Percentiles rank a stretch among this genome's conserved stretches.
These are phyloP conservation scores for Vicia faba DNA, from an alignment of 306 rosid species.

Conservation along the genomic window DNA sequence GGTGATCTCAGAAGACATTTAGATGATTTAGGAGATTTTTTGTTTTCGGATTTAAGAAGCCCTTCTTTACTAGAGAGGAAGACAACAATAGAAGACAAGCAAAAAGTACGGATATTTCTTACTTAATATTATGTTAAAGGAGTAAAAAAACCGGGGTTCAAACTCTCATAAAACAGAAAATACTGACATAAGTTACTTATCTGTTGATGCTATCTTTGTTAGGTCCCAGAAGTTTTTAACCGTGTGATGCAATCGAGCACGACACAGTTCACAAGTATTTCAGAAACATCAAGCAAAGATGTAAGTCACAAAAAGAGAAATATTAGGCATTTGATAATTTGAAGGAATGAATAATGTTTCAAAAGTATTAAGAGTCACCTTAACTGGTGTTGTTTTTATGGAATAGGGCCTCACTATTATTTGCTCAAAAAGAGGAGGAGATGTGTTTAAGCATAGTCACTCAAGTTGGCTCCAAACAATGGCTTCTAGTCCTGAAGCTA, in stretches of 20 bases:
- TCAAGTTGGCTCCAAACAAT: slow-evolving; percentile 92
- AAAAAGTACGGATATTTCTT: slow-evolving; percentile 53
- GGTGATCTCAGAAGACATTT: slow-evolving; percentile 79
- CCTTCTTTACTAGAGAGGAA: slow-evolving; percentile 72
- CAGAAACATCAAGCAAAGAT: slow-evolving; percentile 95
- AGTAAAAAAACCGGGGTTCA: background rate
- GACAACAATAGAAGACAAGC: slow-evolving; percentile 59
- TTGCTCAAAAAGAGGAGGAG: slow-evolving; percentile 87
- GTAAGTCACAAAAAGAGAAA: slow-evolving; percentile 57
- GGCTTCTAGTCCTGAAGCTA: slow-evolving; percentile 77
- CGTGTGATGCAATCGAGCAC: slow-evolving; percentile 84
- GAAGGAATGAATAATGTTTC: slow-evolving; percentile 15
- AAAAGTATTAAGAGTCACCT: background rate
- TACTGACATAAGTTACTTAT: slow-evolving; percentile 6
- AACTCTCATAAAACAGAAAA: background rate
- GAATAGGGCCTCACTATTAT: slow-evolving; percentile 74
- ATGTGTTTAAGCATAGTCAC: slow-evolving; percentile 66
- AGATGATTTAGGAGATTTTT: slow-evolving; percentile 91
- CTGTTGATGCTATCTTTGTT: slow-evolving; percentile 25
- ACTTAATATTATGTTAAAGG: background rate
- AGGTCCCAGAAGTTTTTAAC: slow-evolving; percentile 89
- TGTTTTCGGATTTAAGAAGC: slow-evolving; percentile 81
- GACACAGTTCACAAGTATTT: slow-evolving; percentile 71
- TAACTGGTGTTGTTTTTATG: slow-evolving; percentile 28
- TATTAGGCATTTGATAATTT: slow-evolving; percentile 23